phyloP scores from a whole-genome alignment of 345 rosid species.

The Eucalyptus erythrocorys region DNA sequence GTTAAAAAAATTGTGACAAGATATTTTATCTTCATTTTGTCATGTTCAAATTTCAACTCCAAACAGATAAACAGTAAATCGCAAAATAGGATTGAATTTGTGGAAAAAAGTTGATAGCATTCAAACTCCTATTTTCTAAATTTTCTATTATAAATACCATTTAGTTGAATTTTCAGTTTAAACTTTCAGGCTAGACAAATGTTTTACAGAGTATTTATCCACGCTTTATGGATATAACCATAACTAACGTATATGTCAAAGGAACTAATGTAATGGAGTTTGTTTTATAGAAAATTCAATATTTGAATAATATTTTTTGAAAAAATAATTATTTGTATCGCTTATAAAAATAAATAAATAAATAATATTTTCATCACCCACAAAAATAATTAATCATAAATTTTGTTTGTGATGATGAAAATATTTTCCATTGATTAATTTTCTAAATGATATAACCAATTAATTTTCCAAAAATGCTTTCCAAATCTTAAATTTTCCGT shows the following conservation, averaged over 20 bases:
- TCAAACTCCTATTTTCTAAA: not conserved
- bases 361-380: too few relatives aligned
- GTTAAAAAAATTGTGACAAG: not conserved
- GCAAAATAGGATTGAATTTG: not conserved
- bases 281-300: too few relatives aligned
- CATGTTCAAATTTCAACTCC: not conserved
- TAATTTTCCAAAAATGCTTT: too few relatives aligned
- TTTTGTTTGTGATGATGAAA: fast-evolving
- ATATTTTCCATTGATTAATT: too few relatives aligned
- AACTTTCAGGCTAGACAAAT: not conserved
- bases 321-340: too few relatives aligned
- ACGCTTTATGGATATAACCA: not conserved
- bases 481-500: too few relatives aligned
- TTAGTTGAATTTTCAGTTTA: not conserved
- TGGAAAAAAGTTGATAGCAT: not conserved
- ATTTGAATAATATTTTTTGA: too few relatives aligned
- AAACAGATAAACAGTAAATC: not conserved
- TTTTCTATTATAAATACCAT: fast-evolving
- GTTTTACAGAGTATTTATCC: not conserved
- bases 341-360: too few relatives aligned
- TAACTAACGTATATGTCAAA: not conserved
- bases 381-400: too few relatives aligned
- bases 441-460: too few relatives aligned
- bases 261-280: fast-evolving
- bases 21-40: not conserved